A percentile compares a stretch with the other conserved stretches of the same genome.
These are phyloP conservation scores for carrot (Daucus carota) DNA, from an alignment of 129 eudicot species.

Conservation along the genomic window DNA sequence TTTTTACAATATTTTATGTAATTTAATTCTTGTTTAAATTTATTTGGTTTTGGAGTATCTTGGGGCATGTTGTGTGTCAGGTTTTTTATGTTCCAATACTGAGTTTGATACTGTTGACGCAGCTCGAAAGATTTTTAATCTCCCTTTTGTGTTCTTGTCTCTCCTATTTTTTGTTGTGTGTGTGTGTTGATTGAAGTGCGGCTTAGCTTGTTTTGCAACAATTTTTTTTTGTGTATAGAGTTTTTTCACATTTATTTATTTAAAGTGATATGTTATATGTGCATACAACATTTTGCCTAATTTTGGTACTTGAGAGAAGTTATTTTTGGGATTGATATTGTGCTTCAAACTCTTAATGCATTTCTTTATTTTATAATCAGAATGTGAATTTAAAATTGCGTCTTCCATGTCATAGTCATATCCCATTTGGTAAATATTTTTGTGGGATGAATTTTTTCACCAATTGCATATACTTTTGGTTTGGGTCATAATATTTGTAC, in stretches of 20 bases:
- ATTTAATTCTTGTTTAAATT: neutral
- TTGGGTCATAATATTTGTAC: neutral
- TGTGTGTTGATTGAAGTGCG: neutral
- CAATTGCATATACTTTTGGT: neutral
- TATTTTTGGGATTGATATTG: neutral
- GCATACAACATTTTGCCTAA: neutral
- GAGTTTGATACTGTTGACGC: constrained; percentile 62
- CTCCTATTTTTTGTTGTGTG: too few relatives aligned
- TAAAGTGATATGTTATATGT: neutral
- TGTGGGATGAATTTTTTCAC: too few relatives aligned
- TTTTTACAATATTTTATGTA: too few relatives aligned
- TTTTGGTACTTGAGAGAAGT: neutral
- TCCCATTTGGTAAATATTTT: too few relatives aligned
- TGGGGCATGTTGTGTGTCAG: neutral
- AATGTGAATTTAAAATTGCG: constrained; percentile 51
- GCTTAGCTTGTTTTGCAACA: neutral
- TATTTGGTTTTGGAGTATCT: neutral
- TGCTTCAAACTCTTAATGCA: neutral
- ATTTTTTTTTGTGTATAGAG: neutral
- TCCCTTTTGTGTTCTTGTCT: too few relatives aligned
- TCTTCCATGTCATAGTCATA: too few relatives aligned
- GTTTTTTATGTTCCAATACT: constrained; percentile 41
- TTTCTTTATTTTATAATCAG: constrained; percentile 23
- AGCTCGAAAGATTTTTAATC: constrained; percentile 55
- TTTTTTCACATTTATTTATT: neutral